Evolutionary conservation across 306 rosid genomes (phyloP).

Genomic region (Lagenaria siceraria): DNA sequence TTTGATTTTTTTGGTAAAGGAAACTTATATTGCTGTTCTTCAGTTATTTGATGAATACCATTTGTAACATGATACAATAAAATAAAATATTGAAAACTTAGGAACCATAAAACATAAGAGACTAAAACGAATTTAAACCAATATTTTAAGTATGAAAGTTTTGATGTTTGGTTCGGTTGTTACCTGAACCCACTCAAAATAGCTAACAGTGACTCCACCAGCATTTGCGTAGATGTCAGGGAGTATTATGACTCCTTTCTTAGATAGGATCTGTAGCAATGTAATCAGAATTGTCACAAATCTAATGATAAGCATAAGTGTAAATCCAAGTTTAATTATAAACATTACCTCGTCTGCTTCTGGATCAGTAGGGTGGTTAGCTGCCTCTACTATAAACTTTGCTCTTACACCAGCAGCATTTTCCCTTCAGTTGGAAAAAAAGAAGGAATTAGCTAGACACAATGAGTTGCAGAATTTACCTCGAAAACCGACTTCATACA

Average conservation of each 20-base stretch:
- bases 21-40: too few species aligned
- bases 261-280: conserved; percentile 35
- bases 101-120: neutral
- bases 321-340: neutral
- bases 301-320: neutral
- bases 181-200: conserved; percentile 63
- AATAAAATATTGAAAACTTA: neutral
- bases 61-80: neutral
- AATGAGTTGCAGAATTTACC: neutral
- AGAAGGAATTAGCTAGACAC: neutral
- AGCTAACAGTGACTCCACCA: conserved; percentile 52
- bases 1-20: too few species aligned
- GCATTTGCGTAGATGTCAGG: conserved; percentile 45
- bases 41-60: neutral
- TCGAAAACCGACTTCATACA: neutral
- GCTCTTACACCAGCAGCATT: conserved; percentile 43
- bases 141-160: neutral
- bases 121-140: neutral
- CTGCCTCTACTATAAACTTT: conserved; percentile 46
- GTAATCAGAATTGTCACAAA: neutral
- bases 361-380: conserved; percentile 50
- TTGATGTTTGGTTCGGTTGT: neutral
- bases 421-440: conserved; percentile 22
- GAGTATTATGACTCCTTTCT: conserved; percentile 42
- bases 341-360: conserved; percentile 44